phyloP scores from a whole-genome alignment of 2,329 filamentous ascomycete genomes.

The Alternaria angustiovoidea region DNA sequence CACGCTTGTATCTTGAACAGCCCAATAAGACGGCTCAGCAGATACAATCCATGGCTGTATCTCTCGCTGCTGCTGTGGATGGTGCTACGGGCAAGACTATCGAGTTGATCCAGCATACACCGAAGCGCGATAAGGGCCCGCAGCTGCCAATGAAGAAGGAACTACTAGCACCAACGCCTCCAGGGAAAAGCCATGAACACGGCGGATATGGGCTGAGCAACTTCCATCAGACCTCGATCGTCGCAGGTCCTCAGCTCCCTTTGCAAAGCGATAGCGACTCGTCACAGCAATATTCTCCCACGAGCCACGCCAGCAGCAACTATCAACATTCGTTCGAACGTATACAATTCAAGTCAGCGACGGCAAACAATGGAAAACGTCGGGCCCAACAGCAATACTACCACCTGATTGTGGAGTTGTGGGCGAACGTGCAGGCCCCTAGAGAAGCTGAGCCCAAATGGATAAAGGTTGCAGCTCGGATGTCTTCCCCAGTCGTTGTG shows the following conservation, averaged over 20 bases:
- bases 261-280: slow-evolving; percentile 49
- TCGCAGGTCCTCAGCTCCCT: slow-evolving; percentile 53
- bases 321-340: slow-evolving; percentile 77
- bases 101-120: slow-evolving; percentile 88
- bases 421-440: slow-evolving; percentile 47
- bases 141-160: slow-evolving; percentile 76
- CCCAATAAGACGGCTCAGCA: slow-evolving; percentile 58
- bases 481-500: slow-evolving; percentile 51
- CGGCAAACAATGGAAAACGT: slow-evolving; percentile 91
- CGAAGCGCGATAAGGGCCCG: slow-evolving; percentile 88
- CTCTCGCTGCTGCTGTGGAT: slow-evolving; percentile 83
- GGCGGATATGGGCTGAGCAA: slow-evolving; percentile 49
- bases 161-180: slow-evolving; percentile 71
- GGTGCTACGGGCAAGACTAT: slow-evolving; percentile 78
- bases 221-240: slow-evolving; percentile 46
- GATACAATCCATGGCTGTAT: slow-evolving; percentile 81
- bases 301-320: slow-evolving; percentile 44
- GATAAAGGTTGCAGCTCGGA: slow-evolving; percentile 48
- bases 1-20: slow-evolving; percentile 65
- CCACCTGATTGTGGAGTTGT: slow-evolving; percentile 79
- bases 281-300: slow-evolving; percentile 45
- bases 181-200: slow-evolving; percentile 57
- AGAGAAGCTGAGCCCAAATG: slow-evolving; percentile 42
- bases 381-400: slow-evolving; percentile 92
- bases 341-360: slow-evolving; percentile 94